Conservation (phyloP, 768 basidiomycete genomes). For the Hydnum rufescens region DNA sequence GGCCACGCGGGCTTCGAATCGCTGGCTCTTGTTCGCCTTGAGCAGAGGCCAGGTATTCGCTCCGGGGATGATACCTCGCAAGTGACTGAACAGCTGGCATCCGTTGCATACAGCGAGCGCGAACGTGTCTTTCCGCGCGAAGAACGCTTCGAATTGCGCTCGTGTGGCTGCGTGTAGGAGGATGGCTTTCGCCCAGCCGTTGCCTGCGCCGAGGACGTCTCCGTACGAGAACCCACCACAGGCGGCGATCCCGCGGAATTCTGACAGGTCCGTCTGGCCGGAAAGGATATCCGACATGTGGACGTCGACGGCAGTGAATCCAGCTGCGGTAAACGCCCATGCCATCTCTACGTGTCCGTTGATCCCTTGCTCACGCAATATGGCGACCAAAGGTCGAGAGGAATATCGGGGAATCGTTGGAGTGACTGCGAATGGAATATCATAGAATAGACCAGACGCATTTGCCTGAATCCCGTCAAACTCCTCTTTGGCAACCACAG, state of each 20-base stretch:
- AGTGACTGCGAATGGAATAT: slow-evolving; percentile 17
- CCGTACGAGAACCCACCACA: slow-evolving; percentile 99
- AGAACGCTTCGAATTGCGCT: slow-evolving; percentile 65
- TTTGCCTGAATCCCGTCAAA: slow-evolving; percentile 51
- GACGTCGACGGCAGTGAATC: slow-evolving; percentile 88
- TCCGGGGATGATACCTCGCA: slow-evolving; percentile 77
- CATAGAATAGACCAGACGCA: slow-evolving; percentile 48
- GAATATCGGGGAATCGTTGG: slow-evolving; percentile 17
- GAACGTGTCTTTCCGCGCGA: slow-evolving; percentile 64
- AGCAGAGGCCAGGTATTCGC: slow-evolving; percentile 76
- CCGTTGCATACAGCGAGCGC: slow-evolving; percentile 93
- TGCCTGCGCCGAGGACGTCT: slow-evolving; percentile 92
- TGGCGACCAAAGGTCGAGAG: slow-evolving; percentile 69
- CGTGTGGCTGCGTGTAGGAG: slow-evolving; percentile 60
- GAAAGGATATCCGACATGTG: slow-evolving; percentile 95
- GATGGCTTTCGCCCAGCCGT: slow-evolving; percentile 96
- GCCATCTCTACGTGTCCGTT: slow-evolving; percentile 99
- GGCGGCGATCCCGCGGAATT: slow-evolving; percentile 79
- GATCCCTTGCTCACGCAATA: slow-evolving; percentile 93
- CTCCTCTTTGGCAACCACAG: slow-evolving; percentile 58
- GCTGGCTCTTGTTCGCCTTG: slow-evolving; percentile 68
- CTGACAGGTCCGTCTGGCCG: slow-evolving; percentile 36
- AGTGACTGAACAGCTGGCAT: slow-evolving; percentile 87
- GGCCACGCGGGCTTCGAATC: slow-evolving; percentile 76
- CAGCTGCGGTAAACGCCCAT: slow-evolving; percentile 86